Evolutionary conservation across 192 early-diverging fungal species (phyloP).

Genomic region (Gorgonomyces haynaldii): DNA sequence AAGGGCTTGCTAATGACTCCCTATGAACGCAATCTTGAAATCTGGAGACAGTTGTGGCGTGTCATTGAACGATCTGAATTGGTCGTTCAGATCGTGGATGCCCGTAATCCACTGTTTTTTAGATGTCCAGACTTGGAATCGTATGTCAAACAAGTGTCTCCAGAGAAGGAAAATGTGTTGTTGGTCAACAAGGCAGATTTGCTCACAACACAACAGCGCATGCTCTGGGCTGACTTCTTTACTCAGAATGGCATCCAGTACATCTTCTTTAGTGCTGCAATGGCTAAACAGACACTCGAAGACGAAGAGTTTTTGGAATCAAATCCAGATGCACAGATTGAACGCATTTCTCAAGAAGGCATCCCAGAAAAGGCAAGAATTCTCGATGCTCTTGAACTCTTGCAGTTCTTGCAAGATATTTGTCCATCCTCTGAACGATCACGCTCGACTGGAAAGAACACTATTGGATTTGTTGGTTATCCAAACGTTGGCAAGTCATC

Average conservation of each 20-base stretch:
- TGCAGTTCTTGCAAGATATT: conserved; percentile 43
- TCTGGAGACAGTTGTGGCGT: conserved; percentile 98
- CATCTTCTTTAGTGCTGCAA: conserved; percentile 87
- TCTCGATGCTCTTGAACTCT: conserved; percentile 54
- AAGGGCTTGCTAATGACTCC: conserved; percentile 90
- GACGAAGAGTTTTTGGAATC: conserved; percentile 32
- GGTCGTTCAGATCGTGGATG: conserved; percentile 98
- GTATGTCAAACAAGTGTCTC: conserved; percentile 86
- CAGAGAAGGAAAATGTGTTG: conserved; percentile 74
- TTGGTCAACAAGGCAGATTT: conserved; percentile 99
- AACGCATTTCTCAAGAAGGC: not conserved
- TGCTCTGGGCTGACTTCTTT: conserved; percentile 84
- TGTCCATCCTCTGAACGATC: conserved; percentile 32
- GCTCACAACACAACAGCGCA: conserved; percentile 47
- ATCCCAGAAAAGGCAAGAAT: conserved; percentile 27
- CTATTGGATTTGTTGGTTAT: conserved; percentile 96
- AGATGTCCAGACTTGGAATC: conserved; percentile 73
- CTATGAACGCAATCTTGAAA: conserved; percentile 96
- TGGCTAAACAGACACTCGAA: conserved; percentile 67
- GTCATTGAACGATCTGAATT: conserved; percentile 93
- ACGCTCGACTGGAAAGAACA: conserved; percentile 37
- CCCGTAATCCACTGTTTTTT: conserved; percentile 89
- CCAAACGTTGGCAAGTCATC: conserved; percentile 99
- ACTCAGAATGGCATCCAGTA: conserved; percentile 68
- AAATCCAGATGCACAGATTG: conserved; percentile 8